A percentile compares a stretch with the other conserved stretches of the same genome.
Evolutionary conservation across 306 rosid genomes (phyloP).

Genomic region (Prunus kanzakura): DNA sequence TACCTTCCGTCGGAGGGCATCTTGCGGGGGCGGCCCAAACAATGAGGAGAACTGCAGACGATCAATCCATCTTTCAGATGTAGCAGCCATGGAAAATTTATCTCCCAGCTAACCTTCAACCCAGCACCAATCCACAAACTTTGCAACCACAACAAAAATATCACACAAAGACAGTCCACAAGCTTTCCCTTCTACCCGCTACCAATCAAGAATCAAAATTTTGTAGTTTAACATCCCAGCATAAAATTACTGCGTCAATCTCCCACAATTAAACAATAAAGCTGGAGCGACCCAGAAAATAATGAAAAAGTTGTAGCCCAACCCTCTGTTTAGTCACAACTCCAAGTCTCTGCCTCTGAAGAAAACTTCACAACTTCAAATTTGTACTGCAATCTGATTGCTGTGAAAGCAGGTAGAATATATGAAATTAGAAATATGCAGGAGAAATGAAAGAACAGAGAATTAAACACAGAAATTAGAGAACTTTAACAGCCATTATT

Average conservation of each 20-base stretch:
- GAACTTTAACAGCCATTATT: neutral
- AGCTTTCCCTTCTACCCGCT: slow-evolving; percentile 35
- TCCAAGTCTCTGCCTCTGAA: slow-evolving; percentile 6
- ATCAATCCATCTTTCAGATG: slow-evolving; percentile 72
- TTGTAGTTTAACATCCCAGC: slow-evolving; percentile 54
- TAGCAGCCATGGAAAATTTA: slow-evolving; percentile 44
- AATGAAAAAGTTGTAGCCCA: neutral
- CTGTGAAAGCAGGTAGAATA: neutral
- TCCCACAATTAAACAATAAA: slow-evolving; percentile 10
- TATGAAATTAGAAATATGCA: neutral
- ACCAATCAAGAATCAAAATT: slow-evolving; percentile 57
- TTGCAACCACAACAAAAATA: neutral
- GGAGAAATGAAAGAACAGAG: neutral
- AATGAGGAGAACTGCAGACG: slow-evolving; percentile 71
- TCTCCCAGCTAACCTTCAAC: neutral
- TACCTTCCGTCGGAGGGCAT: slow-evolving; percentile 67
- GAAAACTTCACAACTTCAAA: slow-evolving; percentile 2
- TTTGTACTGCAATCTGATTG: slow-evolving; percentile 10
- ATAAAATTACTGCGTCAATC: neutral
- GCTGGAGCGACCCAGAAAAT: slow-evolving; percentile 15
- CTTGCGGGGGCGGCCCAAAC: slow-evolving; percentile 86
- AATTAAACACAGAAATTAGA: neutral
- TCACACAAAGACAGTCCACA: slow-evolving; percentile 1
- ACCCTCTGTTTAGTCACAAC: slow-evolving; percentile 16
- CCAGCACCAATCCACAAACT: neutral